Evolutionary conservation across 148 eudicot genomes (phyloP), one percentile per base, ranked within the genome.

Genomic region (Fagopyrum homotropicum): DNA sequence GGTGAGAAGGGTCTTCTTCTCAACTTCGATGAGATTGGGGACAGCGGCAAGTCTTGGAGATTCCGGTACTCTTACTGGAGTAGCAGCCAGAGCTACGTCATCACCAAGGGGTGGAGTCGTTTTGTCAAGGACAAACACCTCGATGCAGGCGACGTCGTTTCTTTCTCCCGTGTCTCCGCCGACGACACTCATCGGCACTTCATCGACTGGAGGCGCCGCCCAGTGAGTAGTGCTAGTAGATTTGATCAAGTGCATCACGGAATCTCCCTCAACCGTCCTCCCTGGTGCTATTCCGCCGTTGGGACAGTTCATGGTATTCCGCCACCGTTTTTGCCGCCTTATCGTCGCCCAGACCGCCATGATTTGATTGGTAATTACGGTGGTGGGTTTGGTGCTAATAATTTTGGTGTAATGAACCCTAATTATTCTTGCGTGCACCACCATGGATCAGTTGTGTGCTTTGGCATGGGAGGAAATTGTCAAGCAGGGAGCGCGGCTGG

Each of bases 1-100:
- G 71, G 71, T 30, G 76, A 81, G 19, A 73, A 74, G 61, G 82
- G 82, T 0, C 57, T 74, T 55, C 72, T 75, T 7, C 52, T 75
- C 15, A 64, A 64, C 22, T 75, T 75, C 16, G 77, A 75, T 9
- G 72, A 46, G 22, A 9, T 14, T 8, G 57, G 50, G 15, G 60
- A 35, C 6, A n/a, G 6, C 71, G 71, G 71, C 3, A 63, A 77
- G 30, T 29, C 68, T 2, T 75, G 77, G 77, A 48, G 77, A 26
- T 75, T 75, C 46, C 66, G 77, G 1, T 75, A 75, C 55, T 75
- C 77, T 0, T 75, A 75, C 72, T 75, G 77, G 77, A 61, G 54
- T 15, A 75, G 77, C 56, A 75, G 77, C 46, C 77, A 75, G 71
- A 75, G 77, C 50, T 75, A 75, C 72, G 77, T 75, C 51, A 44